Conservation (phyloP, 2,329 filamentous ascomycete genomes). For the Cladophialophora bantiana region DNA sequence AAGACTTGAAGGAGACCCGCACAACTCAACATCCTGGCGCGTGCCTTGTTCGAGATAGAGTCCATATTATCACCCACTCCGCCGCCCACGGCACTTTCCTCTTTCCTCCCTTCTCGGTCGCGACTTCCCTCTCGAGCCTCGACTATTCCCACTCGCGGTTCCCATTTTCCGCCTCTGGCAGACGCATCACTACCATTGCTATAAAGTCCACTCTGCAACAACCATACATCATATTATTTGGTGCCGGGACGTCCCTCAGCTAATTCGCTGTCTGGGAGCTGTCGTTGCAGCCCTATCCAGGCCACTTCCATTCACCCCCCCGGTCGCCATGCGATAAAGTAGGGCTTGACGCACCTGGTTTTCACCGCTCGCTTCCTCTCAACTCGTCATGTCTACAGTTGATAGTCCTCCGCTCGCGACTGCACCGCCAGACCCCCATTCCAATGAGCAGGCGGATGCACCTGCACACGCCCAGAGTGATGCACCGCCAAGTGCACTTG, state of each 20-base stretch:
- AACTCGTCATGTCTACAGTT: conserved; percentile 36
- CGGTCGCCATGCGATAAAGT: conserved; percentile 34
- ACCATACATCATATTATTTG: not conserved
- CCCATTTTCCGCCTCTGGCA: not conserved
- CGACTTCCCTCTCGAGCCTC: conserved; percentile 4
- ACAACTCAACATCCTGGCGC: conserved; percentile 20
- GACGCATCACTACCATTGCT: not conserved
- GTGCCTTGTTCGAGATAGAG: conserved; percentile 20
- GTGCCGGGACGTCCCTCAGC: conserved; percentile 13
- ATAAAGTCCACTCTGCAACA: not conserved
- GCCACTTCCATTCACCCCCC: conserved; percentile 5
- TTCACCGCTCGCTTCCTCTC: conserved; percentile 24
- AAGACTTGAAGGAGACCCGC: conserved; percentile 16
- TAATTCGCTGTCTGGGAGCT: conserved; percentile 11
- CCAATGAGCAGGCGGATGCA: conserved; percentile 23
- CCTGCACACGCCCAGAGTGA: conserved; percentile 26
- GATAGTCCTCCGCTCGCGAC: conserved; percentile 29
- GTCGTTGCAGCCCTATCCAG: conserved; percentile 21
- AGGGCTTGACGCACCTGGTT: conserved; percentile 15
- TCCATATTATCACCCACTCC: conserved; percentile 16
- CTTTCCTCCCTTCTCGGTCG: not conserved
- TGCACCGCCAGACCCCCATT: conserved; percentile 18
- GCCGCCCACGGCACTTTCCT: conserved; percentile 14
- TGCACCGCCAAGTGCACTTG: conserved; percentile 34
- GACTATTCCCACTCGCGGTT: not conserved